Evolutionary conservation across 306 rosid species (phyloP), one percentile per base, ranked within the genome.

Genomic region (Biancaea sappan): DNA sequence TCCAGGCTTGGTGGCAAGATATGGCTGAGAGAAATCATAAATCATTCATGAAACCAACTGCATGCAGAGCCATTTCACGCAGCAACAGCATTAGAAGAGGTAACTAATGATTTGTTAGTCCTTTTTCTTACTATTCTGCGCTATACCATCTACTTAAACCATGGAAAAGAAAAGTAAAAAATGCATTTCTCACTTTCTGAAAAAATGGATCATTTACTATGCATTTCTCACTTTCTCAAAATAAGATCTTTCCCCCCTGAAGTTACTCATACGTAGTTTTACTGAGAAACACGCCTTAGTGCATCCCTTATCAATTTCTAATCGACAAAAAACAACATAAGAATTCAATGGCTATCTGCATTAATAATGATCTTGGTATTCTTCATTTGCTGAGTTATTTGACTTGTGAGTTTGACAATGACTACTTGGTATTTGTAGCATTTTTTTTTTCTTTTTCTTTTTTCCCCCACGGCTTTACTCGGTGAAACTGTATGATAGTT

Each of bases 1-100:
- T 91, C 83, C 97, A 88, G 76, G 79, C 97, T 83, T 93, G 97
- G 98, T 93, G 98, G 98, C 84, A 76, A 83, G 87, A 82, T 73
- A 93, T 91, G 98, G 86, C 92, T 26, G 94, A 88, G 66, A 82
- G 72, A 81, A 91, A 88, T 81, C 26, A 41, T 63, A 79, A 73
- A 63, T 63, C 50, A 31, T 62, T 73, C 74, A 52, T 59, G 61
- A 81, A 86, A 73, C 82, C 82, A 58, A 74, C 51, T 71, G 60
- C 78, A 48, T 52, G 86, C 6, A 69, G 67, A 24, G 64, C 77
- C 32, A 41, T 58, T 40, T 72, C 82, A 54, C 71, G 79, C 63
- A 57, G 22, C 72, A 66, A 60, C 29, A 37, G 52, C 43, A 40
- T 68, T 69, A 79, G 67, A 46, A 77, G 80, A 79, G 97, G 98